A percentile compares a stretch with the other conserved stretches of the same genome.
These are phyloP conservation scores for Trichoderma sp. DNA, from an alignment of 2,329 filamentous ascomycete species.

Conservation along the genomic window DNA sequence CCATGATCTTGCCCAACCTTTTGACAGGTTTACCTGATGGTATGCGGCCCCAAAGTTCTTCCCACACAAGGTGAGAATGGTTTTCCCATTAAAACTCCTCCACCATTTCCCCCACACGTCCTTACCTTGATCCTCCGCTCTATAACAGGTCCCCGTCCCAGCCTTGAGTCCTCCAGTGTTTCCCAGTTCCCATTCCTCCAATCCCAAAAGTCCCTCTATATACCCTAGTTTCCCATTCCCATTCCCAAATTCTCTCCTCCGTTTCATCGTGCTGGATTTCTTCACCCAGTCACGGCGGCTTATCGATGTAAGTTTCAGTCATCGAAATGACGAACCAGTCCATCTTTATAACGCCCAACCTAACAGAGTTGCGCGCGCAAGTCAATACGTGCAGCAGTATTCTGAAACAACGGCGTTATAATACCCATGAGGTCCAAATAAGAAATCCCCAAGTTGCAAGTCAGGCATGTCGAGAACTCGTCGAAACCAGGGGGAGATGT, in stretches of 20 bases:
- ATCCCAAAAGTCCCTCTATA: neutral
- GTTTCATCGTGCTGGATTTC: neutral
- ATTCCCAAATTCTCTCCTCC: neutral
- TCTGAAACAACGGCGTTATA: neutral
- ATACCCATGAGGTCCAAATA: neutral
- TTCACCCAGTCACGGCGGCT: neutral
- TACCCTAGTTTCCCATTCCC: neutral
- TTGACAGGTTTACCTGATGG: neutral
- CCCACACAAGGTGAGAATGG: neutral
- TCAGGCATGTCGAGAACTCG: neutral
- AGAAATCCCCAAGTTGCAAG: neutral
- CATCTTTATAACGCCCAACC: neutral
- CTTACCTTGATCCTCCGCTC: neutral
- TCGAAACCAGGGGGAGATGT: neutral
- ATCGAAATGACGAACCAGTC: neutral
- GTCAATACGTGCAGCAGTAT: neutral
- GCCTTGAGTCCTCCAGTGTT: neutral
- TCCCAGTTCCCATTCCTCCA: neutral
- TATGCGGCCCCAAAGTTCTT: neutral
- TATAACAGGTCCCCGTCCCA: neutral
- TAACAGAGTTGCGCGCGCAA: neutral
- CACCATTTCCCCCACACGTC: neutral
- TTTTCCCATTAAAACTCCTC: neutral
- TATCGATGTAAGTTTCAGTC: neutral
- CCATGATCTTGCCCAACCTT: neutral